Conservation (phyloP, 75 land plant species). For the Larix kaempferi region DNA sequence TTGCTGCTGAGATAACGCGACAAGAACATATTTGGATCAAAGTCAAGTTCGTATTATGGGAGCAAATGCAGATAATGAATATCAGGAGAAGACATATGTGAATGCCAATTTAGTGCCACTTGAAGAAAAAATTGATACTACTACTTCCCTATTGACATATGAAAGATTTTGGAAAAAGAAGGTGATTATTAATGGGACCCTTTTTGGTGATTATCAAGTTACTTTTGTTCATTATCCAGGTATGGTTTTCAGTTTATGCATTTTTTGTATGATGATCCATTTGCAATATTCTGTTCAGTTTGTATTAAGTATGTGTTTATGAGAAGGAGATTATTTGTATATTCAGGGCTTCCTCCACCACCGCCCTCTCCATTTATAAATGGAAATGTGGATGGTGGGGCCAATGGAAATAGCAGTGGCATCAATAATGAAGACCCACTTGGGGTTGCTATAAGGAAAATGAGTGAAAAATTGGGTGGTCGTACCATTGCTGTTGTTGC, state of each 20-base stretch:
- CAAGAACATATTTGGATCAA: conserved; percentile 65
- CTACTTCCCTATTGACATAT: conserved; percentile 64
- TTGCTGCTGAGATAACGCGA: conserved; percentile 75
- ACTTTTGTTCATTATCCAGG: conserved; percentile 76
- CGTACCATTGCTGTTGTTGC: conserved; percentile 51
- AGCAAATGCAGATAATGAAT: conserved; percentile 54
- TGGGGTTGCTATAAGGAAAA: conserved; percentile 47
- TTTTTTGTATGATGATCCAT: background rate
- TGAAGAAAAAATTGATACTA: conserved; percentile 78
- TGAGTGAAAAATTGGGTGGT: conserved; percentile 37
- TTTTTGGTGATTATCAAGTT: conserved; percentile 74
- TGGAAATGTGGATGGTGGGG: conserved; percentile 9
- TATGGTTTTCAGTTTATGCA: conserved; percentile 12
- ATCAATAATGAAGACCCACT: conserved; percentile 39
- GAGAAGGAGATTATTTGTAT: conserved; percentile 1
- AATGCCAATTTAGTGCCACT: conserved; percentile 79
- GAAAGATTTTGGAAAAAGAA: conserved; percentile 65
- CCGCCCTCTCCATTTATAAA: conserved; percentile 22
- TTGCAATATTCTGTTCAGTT: background rate
- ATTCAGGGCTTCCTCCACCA: conserved; percentile 59
- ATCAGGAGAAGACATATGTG: conserved; percentile 59
- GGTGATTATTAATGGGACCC: conserved; percentile 56
- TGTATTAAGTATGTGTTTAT: background rate
- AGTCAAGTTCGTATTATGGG: conserved; percentile 86
- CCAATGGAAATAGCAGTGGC: conserved; percentile 17